Evolutionary conservation across 1,139 yeast species (phyloP), one percentile per base, ranked within the genome.

Genomic region (Saccharomycopsis hybrid): DNA sequence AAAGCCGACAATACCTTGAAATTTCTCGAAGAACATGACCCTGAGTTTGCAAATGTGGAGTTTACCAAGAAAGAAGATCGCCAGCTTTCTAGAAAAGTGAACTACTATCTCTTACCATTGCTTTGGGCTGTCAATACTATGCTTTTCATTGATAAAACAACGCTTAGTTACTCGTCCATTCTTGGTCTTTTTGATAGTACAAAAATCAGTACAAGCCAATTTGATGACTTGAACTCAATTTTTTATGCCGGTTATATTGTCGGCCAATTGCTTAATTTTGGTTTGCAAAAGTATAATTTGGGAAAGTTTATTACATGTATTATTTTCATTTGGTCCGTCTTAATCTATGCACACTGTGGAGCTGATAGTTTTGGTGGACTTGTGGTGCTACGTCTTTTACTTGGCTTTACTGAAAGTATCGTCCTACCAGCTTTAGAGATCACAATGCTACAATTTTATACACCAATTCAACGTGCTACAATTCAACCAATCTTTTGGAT

Each of bases 101-200:
- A 61, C 32, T 50, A 60, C 32, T 61, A 63, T 29, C 61, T 70
- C 2, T 55, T 69, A 13, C 61, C 65, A 0, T 54, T 68, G 33
- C 61, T 65, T 7, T 61, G 68, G 28, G 46, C 64, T 4, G 62
- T 70, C 40, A 65, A 68, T 54, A 57, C 65, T 44, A 53, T 68
- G 11, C 58, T 70, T 57, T 73, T 70, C 52, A 69, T 73, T 65
- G 78, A 73, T 59, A 74, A 74, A 54, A 60, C 70, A n/a, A 65
- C 74, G 8, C 65, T 68, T 32, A 69, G 76, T 1, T 73, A 71
- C 56, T 74, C 77, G 4, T 61, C 73, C 0, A 65, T 74, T 44
- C 60, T 74, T 55, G 78, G 75, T 1, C 57, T 74, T 39, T 73
- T 71, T 60, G 60, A 69, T 31, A 71, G 74, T 69, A 68, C 73